Evolutionary conservation across 2,329 filamentous ascomycete species (phyloP), one percentile per base, ranked within the genome.

Genomic region (Fusarium neocosmosporiellum): DNA sequence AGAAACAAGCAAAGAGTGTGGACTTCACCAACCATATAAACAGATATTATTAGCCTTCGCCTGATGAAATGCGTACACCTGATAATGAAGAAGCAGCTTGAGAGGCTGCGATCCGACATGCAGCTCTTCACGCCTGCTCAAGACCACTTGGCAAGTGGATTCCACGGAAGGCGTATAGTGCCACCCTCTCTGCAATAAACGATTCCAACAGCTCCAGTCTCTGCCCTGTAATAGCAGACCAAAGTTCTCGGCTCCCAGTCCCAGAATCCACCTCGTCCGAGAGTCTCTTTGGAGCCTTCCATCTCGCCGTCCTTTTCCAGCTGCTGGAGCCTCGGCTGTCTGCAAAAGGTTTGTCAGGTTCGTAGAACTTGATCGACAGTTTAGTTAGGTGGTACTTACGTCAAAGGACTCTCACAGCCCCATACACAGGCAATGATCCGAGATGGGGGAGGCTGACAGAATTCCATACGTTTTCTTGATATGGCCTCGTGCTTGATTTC

Each of bases 401-500:
- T 66, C 22, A 69, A 16, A 59, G 63, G 9, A 39, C 59, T 54
- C 34, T 62, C 39, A 7, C 16, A n/a, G 8, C 66, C 66, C 63
- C 66, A 69, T 13, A 69, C 66, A 41, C 66, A 54, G 8, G 62
- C 63, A 24, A 69, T 65, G 13, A 69, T 62, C 10, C 58, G 66
- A 2, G 66, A 69, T 3, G 62, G 62, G 5, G 63, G 58, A 22
- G 66, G 58, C 5, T 62, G 62, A 10, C 66, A 69, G 36, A 69
- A 69, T 16, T 62, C 66, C 63, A 69, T 66, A 5, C 66, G 62
- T 48, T 69, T 43, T 39, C 55, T 69, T 18, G 66, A 69, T 58
- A 69, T 61, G 9, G 66, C 66, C 58, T 69, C 66, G 36, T 69
- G 48, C 41, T 62, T 69, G 41, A 69, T 66, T 31, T 69, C 66